These are phyloP conservation scores for Melastoma malabathricum DNA, from an alignment of 345 rosid species.

Conservation along the genomic window DNA sequence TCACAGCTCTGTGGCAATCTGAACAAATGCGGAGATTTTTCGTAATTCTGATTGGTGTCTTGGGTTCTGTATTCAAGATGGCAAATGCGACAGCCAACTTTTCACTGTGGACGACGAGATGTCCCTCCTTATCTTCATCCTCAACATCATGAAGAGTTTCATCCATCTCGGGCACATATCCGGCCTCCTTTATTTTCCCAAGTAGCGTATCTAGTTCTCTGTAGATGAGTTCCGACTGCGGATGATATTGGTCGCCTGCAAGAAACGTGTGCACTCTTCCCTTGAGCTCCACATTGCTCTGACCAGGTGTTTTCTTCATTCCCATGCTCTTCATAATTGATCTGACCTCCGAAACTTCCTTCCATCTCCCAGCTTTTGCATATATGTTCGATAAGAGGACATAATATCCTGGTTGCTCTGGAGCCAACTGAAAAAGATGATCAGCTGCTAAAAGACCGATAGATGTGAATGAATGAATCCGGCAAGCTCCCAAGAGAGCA, in stretches of 20 bases:
- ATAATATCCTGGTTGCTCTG: slow-evolving; percentile 39
- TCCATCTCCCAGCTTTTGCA: slow-evolving; percentile 47
- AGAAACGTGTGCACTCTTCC: slow-evolving; percentile 32
- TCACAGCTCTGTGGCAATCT: slow-evolving; percentile 36
- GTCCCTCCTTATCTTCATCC: slow-evolving; percentile 44
- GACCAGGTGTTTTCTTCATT: slow-evolving; percentile 45
- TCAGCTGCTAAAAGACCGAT: slow-evolving; percentile 37
- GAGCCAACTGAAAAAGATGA: slow-evolving; percentile 30
- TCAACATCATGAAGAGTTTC: slow-evolving; percentile 41
- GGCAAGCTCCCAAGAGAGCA: slow-evolving; percentile 49
- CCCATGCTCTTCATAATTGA: slow-evolving; percentile 32
- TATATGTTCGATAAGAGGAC: slow-evolving; percentile 44
- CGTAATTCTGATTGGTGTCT: slow-evolving; percentile 19
- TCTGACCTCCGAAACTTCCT: slow-evolving; percentile 36
- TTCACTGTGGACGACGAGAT: slow-evolving; percentile 39
- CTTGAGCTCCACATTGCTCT: slow-evolving; percentile 32
- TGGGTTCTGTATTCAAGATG: slow-evolving; percentile 20
- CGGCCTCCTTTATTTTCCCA: slow-evolving; percentile 30
- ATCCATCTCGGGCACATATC: slow-evolving; percentile 32
- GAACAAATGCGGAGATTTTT: slow-evolving; percentile 39
- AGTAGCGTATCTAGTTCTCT: slow-evolving; percentile 22
- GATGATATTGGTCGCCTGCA: slow-evolving; percentile 34
- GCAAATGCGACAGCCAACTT: slow-evolving; percentile 46
- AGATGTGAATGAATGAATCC: slow-evolving; percentile 31
- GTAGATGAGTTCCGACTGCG: slow-evolving; percentile 19